phyloP scores from a whole-genome alignment of 2,329 filamentous ascomycete genomes.

The Stagonosporopsis chrysanthemi region DNA sequence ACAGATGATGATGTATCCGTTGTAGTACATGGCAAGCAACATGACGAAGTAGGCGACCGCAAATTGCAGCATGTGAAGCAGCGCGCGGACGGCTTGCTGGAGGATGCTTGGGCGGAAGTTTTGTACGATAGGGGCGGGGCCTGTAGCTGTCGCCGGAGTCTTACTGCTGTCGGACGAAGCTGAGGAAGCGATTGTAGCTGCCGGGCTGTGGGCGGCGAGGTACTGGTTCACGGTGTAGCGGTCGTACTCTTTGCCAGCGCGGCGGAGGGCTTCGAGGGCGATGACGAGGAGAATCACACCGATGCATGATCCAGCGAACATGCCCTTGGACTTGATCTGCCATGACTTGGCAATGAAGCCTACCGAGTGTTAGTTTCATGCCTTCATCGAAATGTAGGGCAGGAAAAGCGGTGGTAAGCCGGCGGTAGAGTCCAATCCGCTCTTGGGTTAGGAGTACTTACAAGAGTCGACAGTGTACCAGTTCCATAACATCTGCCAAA shows the following conservation, averaged over 20 bases:
- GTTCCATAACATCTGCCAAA: constrained; percentile 74
- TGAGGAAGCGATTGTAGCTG: constrained; percentile 16
- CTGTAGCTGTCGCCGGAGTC: constrained; percentile 6
- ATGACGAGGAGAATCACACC: constrained; percentile 78
- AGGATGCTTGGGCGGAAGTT: constrained; percentile 63
- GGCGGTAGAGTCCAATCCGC: not conserved
- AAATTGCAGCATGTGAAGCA: constrained; percentile 78
- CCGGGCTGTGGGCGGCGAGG: constrained; percentile 29
- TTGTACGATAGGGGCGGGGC: constrained; percentile 8
- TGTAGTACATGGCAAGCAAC: constrained; percentile 73
- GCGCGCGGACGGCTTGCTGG: constrained; percentile 73
- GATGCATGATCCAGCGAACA: constrained; percentile 84
- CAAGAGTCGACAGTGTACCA: constrained; percentile 76
- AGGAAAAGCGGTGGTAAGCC: not conserved
- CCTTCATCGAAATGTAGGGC: not conserved
- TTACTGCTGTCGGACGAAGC: constrained; percentile 31
- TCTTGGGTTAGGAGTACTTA: constrained; percentile 15
- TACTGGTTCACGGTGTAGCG: constrained; percentile 67
- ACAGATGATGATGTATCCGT: constrained; percentile 71
- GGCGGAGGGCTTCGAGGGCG: constrained; percentile 74
- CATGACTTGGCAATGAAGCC: constrained; percentile 73
- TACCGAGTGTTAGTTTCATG: constrained; percentile 5
- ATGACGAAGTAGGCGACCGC: constrained; percentile 82
- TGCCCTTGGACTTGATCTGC: constrained; percentile 72
- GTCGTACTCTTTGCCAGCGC: constrained; percentile 77